A percentile compares a stretch with the other conserved stretches of the same genome.
Evolutionary conservation across 108 stramenopile species (phyloP).

Genomic region (Craspedostauros australis): DNA sequence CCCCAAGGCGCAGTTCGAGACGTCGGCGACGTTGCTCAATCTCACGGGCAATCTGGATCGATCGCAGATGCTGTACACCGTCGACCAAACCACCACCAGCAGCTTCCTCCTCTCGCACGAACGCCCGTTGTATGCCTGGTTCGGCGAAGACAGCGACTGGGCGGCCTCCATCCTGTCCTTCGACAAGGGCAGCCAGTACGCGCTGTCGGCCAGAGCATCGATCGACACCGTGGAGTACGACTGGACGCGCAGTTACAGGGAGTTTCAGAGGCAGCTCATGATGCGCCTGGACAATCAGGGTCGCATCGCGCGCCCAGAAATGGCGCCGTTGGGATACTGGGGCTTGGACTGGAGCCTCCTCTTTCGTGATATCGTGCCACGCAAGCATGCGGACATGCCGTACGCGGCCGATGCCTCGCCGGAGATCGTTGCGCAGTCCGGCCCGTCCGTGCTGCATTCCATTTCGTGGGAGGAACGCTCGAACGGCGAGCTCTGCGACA

Average conservation of each 20-base stretch:
- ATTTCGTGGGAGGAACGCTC: conserved; percentile 40
- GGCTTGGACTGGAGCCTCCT: conserved; percentile 64
- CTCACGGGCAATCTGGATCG: conserved; percentile 62
- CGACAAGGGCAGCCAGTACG: conserved; percentile 35
- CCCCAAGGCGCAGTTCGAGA: conserved; percentile 79
- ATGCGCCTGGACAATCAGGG: conserved; percentile 50
- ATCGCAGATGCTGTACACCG: conserved; percentile 48
- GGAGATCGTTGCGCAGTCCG: conserved; percentile 56
- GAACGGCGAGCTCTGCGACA: conserved; percentile 45
- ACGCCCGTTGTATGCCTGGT: conserved; percentile 56
- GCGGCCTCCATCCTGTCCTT: conserved; percentile 15
- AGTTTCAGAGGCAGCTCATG: conserved; percentile 45
- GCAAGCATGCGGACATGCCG: conserved; percentile 49
- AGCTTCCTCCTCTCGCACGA: conserved; percentile 46
- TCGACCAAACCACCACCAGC: conserved; percentile 60
- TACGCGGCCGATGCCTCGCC: conserved; percentile 63
- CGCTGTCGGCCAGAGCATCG: conserved; percentile 37
- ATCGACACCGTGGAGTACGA: conserved; percentile 65
- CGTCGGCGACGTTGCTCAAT: conserved; percentile 51
- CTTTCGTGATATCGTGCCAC: conserved; percentile 60
- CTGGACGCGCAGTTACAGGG: conserved; percentile 63
- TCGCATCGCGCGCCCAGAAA: conserved; percentile 27
- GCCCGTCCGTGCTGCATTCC: conserved; percentile 59
- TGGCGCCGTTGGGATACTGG: conserved; percentile 33
- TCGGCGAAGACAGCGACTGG: conserved; percentile 19